Conservation (phyloP, 164 flowering plant species). For the Chloranthus sessilifolius region DNA sequence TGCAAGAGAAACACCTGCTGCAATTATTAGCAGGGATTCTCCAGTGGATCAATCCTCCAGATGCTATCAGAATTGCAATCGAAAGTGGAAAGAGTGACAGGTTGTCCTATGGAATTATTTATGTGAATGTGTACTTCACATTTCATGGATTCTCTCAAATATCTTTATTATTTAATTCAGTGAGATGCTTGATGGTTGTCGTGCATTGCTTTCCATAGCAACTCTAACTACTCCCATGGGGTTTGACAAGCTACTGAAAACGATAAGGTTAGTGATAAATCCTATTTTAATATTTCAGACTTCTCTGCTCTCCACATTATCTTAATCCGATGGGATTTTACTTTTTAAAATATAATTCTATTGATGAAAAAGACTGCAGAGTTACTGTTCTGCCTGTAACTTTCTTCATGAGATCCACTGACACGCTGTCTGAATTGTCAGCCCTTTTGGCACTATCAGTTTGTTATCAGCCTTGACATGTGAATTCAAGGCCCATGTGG, state of each 20-base stretch:
- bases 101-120: slow-evolving; percentile 27
- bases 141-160: slow-evolving; percentile 5
- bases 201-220: slow-evolving; percentile 76
- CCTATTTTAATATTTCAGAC: background rate
- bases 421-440: slow-evolving; percentile 16
- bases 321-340: too few species aligned
- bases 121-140: background rate
- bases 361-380: too few species aligned
- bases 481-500: slow-evolving; percentile 67
- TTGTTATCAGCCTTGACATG: slow-evolving; percentile 71
- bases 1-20: slow-evolving; percentile 66
- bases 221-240: slow-evolving; percentile 56
- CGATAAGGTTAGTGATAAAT: slow-evolving; percentile 52
- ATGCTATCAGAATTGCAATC: slow-evolving; percentile 51
- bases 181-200: slow-evolving; percentile 98
- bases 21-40: slow-evolving; percentile 74
- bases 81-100: slow-evolving; percentile 88
- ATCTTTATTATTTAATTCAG: slow-evolving; percentile 35
- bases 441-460: slow-evolving; percentile 80
- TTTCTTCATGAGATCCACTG: too few species aligned
- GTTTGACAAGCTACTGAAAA: slow-evolving; percentile 81
- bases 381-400: too few species aligned
- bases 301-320: too few species aligned
- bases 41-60: slow-evolving; percentile 86
- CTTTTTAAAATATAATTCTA: too few species aligned